Evolutionary conservation across 257 asterid genomes (phyloP), one percentile per base, ranked within the genome.

Genomic region (Gentiana dahurica): DNA sequence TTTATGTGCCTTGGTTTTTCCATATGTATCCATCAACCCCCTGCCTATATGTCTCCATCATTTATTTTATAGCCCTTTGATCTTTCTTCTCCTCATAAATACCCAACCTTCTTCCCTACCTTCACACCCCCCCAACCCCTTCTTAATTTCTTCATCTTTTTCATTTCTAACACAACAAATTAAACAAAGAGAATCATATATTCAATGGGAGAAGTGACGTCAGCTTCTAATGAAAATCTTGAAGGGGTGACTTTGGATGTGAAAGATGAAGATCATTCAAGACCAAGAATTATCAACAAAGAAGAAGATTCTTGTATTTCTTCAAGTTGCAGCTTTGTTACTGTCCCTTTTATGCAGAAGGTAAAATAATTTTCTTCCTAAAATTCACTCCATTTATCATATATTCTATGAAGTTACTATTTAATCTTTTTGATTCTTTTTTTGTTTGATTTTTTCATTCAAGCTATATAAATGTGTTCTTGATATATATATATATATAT

Each of bases 271-370:
- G 60, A 67, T 34, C 51, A 8, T 41, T 55, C 66, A n/a, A 15
- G 55, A 39, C 36, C 67, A 49, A 43, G 47, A 2, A 55, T 49
- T 0, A 63, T 7, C 38, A 9, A 12, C 49, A 50, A 12, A 12
- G 71, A 56, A 13, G 37, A 39, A 11, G 46, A 82, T 59, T 55
- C 73, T 8, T 64, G 59, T 33, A 68, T 10, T 41, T 49, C 84
- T 59, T 55, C 75, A 6, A 64, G 61, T 33, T 70, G 78, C 51
- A 60, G 60, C 68, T 68, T 77, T 55, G 8, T 84, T 68, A 60
- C 82, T 24, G 53, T 85, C 46, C 81, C 94, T 55, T 88, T 88
- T 36, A 33, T 85, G 2, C 97, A 88, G 57, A 88, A 88, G 95
- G 96, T 84, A 39, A 24, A 24, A 24, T 24, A 68, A 2, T 61